Evolutionary conservation across 139 green algal genomes (phyloP), one percentile per base, ranked within the genome.

Genomic region (Yamagishiella unicocca): DNA sequence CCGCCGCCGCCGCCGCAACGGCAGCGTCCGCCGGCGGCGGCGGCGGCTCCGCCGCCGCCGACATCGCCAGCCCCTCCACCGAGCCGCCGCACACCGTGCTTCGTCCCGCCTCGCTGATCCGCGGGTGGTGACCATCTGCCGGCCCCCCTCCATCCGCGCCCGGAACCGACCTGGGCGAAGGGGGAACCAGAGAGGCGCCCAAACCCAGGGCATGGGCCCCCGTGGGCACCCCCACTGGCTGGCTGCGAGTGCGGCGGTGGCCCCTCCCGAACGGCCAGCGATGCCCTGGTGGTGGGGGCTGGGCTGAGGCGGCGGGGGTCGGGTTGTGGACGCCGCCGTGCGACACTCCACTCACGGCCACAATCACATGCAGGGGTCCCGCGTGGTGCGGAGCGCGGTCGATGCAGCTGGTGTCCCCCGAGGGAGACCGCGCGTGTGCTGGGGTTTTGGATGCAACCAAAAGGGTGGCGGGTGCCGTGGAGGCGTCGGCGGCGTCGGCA

Each of bases 251-350:
- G 31, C 80, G 80, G 8, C 80, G 64, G 80, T 86, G 80, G 43
- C 77, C 77, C 24, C 46, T 68, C 9, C 62, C 43, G 31, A 86
- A 86, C 33, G 80, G 80, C 80, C 80, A 86, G 33, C 42, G 64
- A 45, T 66, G 55, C 19, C 8, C 22, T 2, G 68, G 10, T 50
- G 33, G 33, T 33, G 45, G 73, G 33, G 50, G 12, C 21, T 58
- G 71, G 27, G n/a, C n/a, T n/a, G n/a, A n/a, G n/a, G n/a, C n/a
- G n/a, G n/a, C n/a, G n/a, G n/a, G n/a, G n/a, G n/a, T n/a, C n/a
- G n/a, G n/a, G n/a, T n/a, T n/a, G n/a, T n/a, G n/a, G n/a, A n/a
- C n/a, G n/a, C n/a, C n/a, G n/a, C n/a, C n/a, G n/a, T n/a, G n/a
- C n/a, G n/a, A n/a, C n/a, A n/a, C n/a, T n/a, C n/a, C n/a, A n/a